Evolutionary conservation across 306 rosid genomes (phyloP).

Genomic region (Rosa rugosa): DNA sequence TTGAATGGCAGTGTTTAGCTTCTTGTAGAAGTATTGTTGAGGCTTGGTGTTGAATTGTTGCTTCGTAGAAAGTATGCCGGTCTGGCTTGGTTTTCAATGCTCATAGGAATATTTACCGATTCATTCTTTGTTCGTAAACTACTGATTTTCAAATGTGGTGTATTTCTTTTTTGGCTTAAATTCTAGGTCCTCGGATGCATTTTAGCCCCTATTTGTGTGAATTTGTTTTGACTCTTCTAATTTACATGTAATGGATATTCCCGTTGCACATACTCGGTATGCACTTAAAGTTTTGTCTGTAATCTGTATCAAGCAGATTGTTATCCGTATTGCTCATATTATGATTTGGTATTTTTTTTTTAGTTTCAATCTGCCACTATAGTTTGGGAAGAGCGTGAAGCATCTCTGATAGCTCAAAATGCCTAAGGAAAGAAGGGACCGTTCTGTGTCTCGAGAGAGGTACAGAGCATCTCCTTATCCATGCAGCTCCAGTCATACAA

Average conservation of each 20-base stretch:
- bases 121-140: neutral
- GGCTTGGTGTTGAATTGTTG: constrained; percentile 1
- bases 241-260: neutral
- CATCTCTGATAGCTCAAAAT: constrained; percentile 35
- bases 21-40: neutral
- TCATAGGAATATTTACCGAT: neutral
- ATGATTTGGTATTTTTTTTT: neutral
- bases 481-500: constrained; percentile 66
- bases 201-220: neutral
- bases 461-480: constrained; percentile 74
- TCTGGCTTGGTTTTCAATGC: neutral
- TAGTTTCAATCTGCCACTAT: constrained; percentile 5
- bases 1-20: neutral
- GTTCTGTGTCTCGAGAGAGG: constrained; percentile 73
- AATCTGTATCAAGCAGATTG: neutral
- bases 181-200: neutral
- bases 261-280: neutral
- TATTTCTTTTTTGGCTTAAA: neutral
- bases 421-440: constrained; percentile 96
- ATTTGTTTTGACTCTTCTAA: neutral
- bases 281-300: neutral
- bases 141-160: neutral
- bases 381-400: constrained; percentile 16
- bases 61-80: neutral
- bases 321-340: neutral